phyloP scores from a whole-genome alignment of 1,139 yeast species.

The Blastobotrys arbuscula region DNA sequence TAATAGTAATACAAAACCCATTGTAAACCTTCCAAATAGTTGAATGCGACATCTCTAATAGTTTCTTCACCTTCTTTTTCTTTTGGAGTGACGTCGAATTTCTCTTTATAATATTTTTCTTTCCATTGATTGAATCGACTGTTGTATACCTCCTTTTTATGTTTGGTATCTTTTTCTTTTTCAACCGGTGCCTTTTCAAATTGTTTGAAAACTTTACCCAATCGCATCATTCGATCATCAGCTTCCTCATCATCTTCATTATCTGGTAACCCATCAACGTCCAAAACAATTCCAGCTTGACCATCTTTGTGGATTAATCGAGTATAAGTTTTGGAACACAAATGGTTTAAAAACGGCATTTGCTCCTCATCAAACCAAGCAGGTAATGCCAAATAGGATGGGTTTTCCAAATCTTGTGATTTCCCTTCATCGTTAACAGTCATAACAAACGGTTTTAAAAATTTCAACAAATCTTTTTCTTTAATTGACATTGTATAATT shows the following conservation, averaged over 20 bases:
- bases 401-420: slow-evolving; percentile 11
- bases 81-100: slow-evolving; percentile 55
- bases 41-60: slow-evolving; percentile 58
- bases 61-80: slow-evolving; percentile 35
- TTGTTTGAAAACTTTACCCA: slow-evolving; percentile 39
- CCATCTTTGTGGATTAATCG: slow-evolving; percentile 24
- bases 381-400: slow-evolving; percentile 19
- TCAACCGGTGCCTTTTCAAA: slow-evolving; percentile 69
- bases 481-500: slow-evolving; percentile 58
- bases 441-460: slow-evolving; percentile 26
- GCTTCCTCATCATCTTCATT: slow-evolving; percentile 51
- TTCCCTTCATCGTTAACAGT: slow-evolving; percentile 19
- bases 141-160: slow-evolving; percentile 62
- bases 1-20: slow-evolving; percentile 93
- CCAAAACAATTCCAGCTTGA: slow-evolving; percentile 37
- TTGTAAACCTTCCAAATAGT: slow-evolving; percentile 88
- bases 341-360: slow-evolving; percentile 26
- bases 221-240: slow-evolving; percentile 25
- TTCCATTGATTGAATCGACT: slow-evolving; percentile 79
- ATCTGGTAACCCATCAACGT: slow-evolving; percentile 63
- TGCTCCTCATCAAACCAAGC: slow-evolving; percentile 23
- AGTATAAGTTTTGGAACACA: slow-evolving; percentile 26
- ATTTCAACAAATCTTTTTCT: slow-evolving; percentile 46
- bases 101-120: slow-evolving; percentile 70
- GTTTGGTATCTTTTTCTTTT: slow-evolving; percentile 57